Evolutionary conservation across 106 monocot genomes (phyloP).

Genomic region (Cymbidium sinense): DNA sequence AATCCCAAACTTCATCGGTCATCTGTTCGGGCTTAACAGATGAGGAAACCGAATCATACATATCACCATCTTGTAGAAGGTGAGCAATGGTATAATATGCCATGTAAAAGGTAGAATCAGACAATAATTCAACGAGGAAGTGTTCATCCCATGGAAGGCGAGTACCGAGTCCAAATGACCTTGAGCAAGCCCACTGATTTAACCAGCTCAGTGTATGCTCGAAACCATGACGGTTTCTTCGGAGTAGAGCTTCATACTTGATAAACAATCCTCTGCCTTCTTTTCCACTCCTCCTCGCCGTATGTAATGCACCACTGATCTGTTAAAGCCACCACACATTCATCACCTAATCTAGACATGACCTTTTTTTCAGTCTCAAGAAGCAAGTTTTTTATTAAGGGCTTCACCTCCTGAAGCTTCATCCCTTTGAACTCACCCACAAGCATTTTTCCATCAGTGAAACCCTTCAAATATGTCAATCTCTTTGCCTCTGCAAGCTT

Average conservation of each 20-base stretch:
- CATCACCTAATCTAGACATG: constrained; percentile 88
- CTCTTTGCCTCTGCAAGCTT: constrained; percentile 92
- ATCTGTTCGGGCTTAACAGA: constrained; percentile 66
- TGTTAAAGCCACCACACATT: constrained; percentile 88
- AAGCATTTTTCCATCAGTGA: constrained; percentile 85
- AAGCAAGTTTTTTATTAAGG: constrained; percentile 54
- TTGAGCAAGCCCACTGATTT: constrained; percentile 98
- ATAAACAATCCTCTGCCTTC: constrained; percentile 56
- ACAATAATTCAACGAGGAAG: constrained; percentile 88
- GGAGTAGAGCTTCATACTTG: constrained; percentile 61
- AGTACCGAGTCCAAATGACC: constrained; percentile 95
- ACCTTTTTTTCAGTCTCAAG: constrained; percentile 70
- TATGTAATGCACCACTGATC: constrained; percentile 96
- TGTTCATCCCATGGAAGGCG: constrained; percentile 89
- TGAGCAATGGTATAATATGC: constrained; percentile 88
- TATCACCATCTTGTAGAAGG: constrained; percentile 66
- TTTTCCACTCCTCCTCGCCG: constrained; percentile 81
- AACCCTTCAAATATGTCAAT: constrained; percentile 87
- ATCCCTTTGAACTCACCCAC: constrained; percentile 72
- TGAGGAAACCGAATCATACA: constrained; percentile 62
- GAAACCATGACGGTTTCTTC: constrained; percentile 75
- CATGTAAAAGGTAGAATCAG: constrained; percentile 96
- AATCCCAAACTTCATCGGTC: constrained; percentile 88
- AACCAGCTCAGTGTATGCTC: constrained; percentile 88
- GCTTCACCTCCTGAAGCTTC: constrained; percentile 85